These are phyloP conservation scores for Chlamydomonas sphaeroides DNA, from an alignment of 139 green algal species.

Conservation along the genomic window DNA sequence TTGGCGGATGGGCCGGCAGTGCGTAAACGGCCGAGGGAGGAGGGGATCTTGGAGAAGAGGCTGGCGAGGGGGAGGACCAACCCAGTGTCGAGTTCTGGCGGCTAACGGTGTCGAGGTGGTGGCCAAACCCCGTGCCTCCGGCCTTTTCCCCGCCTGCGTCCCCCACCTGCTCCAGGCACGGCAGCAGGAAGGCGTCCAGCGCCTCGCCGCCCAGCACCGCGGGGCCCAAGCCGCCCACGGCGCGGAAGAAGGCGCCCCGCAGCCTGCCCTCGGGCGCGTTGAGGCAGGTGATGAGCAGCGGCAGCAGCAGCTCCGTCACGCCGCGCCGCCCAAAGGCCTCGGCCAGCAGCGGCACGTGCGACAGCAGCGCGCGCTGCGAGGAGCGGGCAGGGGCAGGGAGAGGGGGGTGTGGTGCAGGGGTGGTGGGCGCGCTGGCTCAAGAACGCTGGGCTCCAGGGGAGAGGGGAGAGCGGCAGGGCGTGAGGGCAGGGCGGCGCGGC, in stretches of 20 bases:
- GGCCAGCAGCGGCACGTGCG: constrained; percentile 53
- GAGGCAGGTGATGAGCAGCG: constrained; percentile 94
- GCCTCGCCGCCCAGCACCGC: constrained; percentile 56
- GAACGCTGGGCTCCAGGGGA: no score
- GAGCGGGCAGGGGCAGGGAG: no score
- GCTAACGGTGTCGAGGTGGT: no score
- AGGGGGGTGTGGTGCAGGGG: no score
- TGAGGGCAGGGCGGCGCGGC: no score
- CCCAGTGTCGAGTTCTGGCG: no score
- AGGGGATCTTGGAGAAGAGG: no score
- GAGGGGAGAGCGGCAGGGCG: no score
- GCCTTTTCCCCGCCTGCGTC: background rate
- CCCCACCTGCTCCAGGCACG: constrained; percentile 87
- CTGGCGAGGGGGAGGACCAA: no score
- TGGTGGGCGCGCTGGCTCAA: no score
- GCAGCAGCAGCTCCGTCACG: constrained; percentile 85
- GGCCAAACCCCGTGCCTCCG: background rate
- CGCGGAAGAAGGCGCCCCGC: constrained; percentile 76
- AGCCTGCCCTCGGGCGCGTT: constrained; percentile 89
- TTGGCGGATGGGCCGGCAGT: no score
- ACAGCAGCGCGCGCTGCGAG: constrained; percentile 51
- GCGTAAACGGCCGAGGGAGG: no score
- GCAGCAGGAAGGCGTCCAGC: constrained; percentile 91
- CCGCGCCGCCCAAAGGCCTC: constrained; percentile 54
- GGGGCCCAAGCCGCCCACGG: constrained; percentile 20